Base-by-base conservation (phyloP, 2,329 filamentous ascomycete species). In the Alternaria angustiovoidea region DNA sequence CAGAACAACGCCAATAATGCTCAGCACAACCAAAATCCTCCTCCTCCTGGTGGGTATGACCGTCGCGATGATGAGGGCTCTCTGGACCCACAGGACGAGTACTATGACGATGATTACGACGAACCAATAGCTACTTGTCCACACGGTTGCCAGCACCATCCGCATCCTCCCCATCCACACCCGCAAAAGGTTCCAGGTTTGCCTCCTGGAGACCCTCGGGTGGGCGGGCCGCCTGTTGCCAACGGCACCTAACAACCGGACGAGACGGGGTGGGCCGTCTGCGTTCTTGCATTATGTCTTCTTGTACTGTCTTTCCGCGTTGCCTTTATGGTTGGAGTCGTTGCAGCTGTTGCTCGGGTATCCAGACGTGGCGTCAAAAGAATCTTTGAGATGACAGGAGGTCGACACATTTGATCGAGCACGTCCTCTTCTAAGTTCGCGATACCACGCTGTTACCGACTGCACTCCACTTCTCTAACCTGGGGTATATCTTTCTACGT, bases 231-330 rank as follows among this genome's bases (percentile, higher is more conserved):
- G 54, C 65, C 65, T 34, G 61, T 68, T n/a, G 59, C 69, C 16
- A 76, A 67, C 67, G 70, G 72, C 58, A 71, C 73, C 47, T 76
- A 77, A 61, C 74, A 72, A 68, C 28, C 62, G 72, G 72, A 77
- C 76, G 72, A 68, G 74, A 75, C 68, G 75, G 76, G 76, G 75
- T 78, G 76, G 75, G 75, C 76, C 73, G 72, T 76, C 69, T 64
- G 73, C 71, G 76, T 78, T 75, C 73, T 74, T 71, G 74, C 74
- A 43, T 73, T 73, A 53, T 75, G 51, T 71, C 39, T 76, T 68
- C 54, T 71, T 57, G 46, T 71, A 48, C 54, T 73, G 52, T 72
- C 63, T 59, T 62, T 73, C 58, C 71, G 64, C 60, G 69, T 73
- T 64, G 68, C 70, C 57, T 67, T 71, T 54, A 54, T 69, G 64